Evolutionary conservation across 169 alveolate genomes (phyloP).

Genomic region (Besnoitia besnoiti): DNA sequence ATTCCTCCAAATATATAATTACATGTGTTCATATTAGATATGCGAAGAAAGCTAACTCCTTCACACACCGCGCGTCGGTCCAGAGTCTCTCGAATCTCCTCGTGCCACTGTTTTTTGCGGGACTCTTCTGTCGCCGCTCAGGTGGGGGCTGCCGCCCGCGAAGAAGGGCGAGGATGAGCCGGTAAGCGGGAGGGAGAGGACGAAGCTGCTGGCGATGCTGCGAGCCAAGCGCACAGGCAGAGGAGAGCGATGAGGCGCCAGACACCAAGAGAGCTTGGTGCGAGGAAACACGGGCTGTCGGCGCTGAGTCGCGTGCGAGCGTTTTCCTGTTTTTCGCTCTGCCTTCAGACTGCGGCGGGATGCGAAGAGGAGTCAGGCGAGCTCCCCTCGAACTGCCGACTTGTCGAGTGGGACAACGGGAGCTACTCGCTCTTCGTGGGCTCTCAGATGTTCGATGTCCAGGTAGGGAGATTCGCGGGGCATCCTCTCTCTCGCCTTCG

Average conservation of each 20-base stretch:
- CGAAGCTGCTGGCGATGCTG: not conserved
- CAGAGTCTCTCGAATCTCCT: too few species aligned
- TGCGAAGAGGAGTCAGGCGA: not conserved
- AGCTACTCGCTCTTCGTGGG: slow-evolving; percentile 27
- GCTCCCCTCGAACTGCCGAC: not conserved
- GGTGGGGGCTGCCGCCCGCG: not conserved
- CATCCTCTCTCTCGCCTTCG: not conserved
- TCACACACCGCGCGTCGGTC: too few species aligned
- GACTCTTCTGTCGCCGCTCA: too few species aligned
- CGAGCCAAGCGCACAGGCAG: not conserved
- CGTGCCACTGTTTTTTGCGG: too few species aligned
- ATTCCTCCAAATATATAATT: too few species aligned
- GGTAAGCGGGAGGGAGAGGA: slow-evolving; percentile 12
- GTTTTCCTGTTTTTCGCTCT: not conserved
- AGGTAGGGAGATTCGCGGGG: not conserved
- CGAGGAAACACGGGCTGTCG: not conserved
- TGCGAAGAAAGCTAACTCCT: too few species aligned
- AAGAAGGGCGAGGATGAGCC: not conserved
- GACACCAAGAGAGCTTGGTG: too few species aligned
- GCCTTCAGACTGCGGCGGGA: not conserved
- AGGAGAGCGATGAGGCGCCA: too few species aligned
- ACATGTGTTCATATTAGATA: too few species aligned
- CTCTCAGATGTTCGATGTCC: not conserved
- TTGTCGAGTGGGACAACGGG: not conserved
- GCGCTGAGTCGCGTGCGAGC: too few species aligned